Percentiles rank a stretch among this genome's conserved stretches.
These are phyloP conservation scores for Cyclotella cryptica DNA, from an alignment of 108 stramenopile species.

Conservation along the genomic window DNA sequence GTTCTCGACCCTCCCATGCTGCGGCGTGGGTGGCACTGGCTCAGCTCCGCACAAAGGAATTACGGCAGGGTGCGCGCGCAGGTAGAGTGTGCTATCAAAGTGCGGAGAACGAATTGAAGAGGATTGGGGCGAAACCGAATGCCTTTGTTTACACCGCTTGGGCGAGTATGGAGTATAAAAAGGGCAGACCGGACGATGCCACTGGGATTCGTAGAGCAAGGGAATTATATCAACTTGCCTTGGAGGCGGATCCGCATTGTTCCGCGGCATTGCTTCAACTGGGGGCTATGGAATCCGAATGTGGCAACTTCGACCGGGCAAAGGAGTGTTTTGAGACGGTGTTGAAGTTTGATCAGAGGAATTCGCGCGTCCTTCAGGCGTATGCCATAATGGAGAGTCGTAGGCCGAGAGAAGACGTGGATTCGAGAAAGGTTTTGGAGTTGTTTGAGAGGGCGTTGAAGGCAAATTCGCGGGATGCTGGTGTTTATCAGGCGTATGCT, in stretches of 20 bases:
- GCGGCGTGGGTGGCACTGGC: constrained; percentile 88
- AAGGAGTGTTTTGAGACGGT: constrained; percentile 81
- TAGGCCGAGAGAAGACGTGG: constrained; percentile 65
- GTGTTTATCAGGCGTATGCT: constrained; percentile 88
- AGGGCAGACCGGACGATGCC: constrained; percentile 49
- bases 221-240: constrained; percentile 66
- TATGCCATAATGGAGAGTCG: constrained; percentile 93
- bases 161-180: constrained; percentile 86
- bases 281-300: constrained; percentile 83
- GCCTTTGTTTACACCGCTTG: constrained; percentile 89
- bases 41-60: constrained; percentile 82
- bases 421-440: constrained; percentile 79
- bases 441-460: constrained; percentile 88
- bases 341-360: constrained; percentile 83
- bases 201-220: constrained; percentile 59
- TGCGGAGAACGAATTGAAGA: constrained; percentile 73
- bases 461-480: constrained; percentile 84
- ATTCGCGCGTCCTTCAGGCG: constrained; percentile 88
- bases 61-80: constrained; percentile 73
- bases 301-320: constrained; percentile 77
- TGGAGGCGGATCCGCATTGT: constrained; percentile 80
- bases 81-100: constrained; percentile 82
- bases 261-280: constrained; percentile 85
- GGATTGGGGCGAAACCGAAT: constrained; percentile 67
- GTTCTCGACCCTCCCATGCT: constrained; percentile 82